Conservation (phyloP, 2,329 filamentous ascomycete species). For the Diaporthe citriasiana region DNA sequence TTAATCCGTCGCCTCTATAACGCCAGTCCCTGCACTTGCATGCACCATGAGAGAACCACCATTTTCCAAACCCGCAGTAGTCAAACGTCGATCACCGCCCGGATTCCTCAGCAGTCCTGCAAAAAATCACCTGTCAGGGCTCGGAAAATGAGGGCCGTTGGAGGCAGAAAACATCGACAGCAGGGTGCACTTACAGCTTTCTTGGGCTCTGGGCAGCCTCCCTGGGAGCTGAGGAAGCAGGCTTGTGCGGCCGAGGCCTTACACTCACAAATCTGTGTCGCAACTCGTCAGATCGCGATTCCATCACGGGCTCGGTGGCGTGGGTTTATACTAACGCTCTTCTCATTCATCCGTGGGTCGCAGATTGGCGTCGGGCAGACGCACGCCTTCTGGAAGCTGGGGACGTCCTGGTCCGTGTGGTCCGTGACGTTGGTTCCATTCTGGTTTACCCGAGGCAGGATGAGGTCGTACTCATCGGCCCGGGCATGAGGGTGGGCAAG, state of each 20-base stretch:
- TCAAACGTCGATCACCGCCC: slow-evolving; percentile 4
- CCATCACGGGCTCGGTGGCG: background rate
- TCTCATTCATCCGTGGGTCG: slow-evolving; percentile 41
- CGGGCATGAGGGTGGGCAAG: slow-evolving; percentile 22
- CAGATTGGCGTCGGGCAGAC: slow-evolving; percentile 41
- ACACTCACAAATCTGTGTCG: slow-evolving; percentile 44
- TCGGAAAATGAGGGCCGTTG: background rate
- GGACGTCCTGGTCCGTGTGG: slow-evolving; percentile 36
- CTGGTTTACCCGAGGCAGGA: slow-evolving; percentile 33
- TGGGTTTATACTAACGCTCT: slow-evolving; percentile 42
- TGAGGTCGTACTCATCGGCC: slow-evolving; percentile 4
- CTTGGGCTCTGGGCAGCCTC: slow-evolving; percentile 43
- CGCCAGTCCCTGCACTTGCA: slow-evolving; percentile 23
- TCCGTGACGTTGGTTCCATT: slow-evolving; percentile 26
- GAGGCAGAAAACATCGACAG: background rate
- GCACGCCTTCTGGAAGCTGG: slow-evolving; percentile 43
- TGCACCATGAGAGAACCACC: background rate
- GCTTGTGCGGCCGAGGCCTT: slow-evolving; percentile 42
- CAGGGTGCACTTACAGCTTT: slow-evolving; percentile 40
- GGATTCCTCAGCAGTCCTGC: slow-evolving; percentile 25
- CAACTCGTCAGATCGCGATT: background rate
- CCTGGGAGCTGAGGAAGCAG: slow-evolving; percentile 43
- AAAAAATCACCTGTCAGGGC: background rate
- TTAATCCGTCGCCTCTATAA: slow-evolving; percentile 29
- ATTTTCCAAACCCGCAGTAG: slow-evolving; percentile 11